Base-by-base conservation (phyloP, 1,284 basidiomycete genomes). In the Dichomitus squalens region DNA sequence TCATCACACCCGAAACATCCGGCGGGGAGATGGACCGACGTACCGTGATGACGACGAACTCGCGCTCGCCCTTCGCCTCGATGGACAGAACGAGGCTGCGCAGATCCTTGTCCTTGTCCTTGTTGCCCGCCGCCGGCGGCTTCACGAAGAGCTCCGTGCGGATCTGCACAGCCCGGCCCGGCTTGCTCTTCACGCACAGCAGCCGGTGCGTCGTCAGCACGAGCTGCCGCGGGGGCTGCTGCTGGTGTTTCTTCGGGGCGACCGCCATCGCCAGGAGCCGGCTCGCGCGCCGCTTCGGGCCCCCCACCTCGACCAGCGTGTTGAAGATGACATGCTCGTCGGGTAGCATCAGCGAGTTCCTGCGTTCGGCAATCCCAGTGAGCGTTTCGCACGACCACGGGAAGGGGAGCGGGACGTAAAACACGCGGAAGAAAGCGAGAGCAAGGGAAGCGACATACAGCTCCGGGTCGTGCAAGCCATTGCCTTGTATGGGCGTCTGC, bases 21-120 rank as follows among this genome's bases (percentile, higher is more conserved):
- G 25, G 41, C 41, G n/a, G 25, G 16, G 25, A 14, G n/a, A 44
- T 27, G 31, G 9, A 21, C 44, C 44, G 56, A 75, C 77, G 65
- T 58, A 88, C 86, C 49, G 85, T 85, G 66, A 86, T 69, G 36
- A 88, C 75, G n/a, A 83, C 79, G 68, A 88, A 86, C 66, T 85
- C 83, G 39, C 80, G 73, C 51, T 84, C 83, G 47, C 82, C 75
- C 65, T 85, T 86, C 35, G 75, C 66, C 55, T 81, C 81, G 1
- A 83, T 81, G 25, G 78, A 76, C 6, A 76, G 74, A 11, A 88
- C 71, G 40, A 77, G 56, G 52, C 61, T 64, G 21, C 71, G 68
- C 35, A 59, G 61, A 40, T 74, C 72, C 60, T 70, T 71, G 9
- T 69, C 67, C 53, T 52, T 57, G n/a, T 39, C 50, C 49, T 39